Evolutionary conservation across 352 stramenopile species (phyloP), one percentile per base, ranked within the genome.

Genomic region (Phytopythium litorale): DNA sequence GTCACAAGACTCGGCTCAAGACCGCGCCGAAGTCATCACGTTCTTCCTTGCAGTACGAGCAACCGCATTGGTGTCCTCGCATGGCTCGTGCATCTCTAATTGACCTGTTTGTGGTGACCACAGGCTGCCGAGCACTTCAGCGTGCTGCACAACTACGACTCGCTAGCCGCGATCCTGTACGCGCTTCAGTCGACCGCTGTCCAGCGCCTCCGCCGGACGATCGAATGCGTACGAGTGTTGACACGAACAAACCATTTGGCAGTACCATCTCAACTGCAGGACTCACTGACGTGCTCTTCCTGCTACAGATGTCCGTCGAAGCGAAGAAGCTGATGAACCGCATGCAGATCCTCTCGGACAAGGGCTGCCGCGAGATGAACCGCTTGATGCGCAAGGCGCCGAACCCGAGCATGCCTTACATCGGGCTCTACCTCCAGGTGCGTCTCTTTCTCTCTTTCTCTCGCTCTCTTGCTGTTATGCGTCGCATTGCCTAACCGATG

Each of bases 151-250:
- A 96, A 96, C 54, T 91, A 88, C 53, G 87, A 96, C 62, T 90
- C 82, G 11, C 71, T 96, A 15, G 85, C 87, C 54, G 81, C 87
- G 7, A 92, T 96, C 58, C 63, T 96, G 53, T 96, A 94, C 58
- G 85, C 84, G 7, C 60, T 96, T 21, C 85, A 96, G 68, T 96
- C 87, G 15, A 96, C 87, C 61, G 84, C 87, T n/a, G 81, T 96
- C 7, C 87, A 94, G 52, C 77, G 87, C 7, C 71, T 96, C 51
- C 78, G 82, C 23, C 82, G 77, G 30, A 86, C 87, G 4, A 82
- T 94, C 56, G 75, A 91, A 28, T 84, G 74, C 63, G 87, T 96
- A 86, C 13, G 81, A 32, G 30, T 16, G 13, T 54, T 25, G 16
- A 35, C 48, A 42, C 62, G 13, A 3, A 16, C 16, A n/a, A 49